phyloP scores from a whole-genome alignment of 495 filamentous ascomycete species.

The Penicillium canariense region DNA sequence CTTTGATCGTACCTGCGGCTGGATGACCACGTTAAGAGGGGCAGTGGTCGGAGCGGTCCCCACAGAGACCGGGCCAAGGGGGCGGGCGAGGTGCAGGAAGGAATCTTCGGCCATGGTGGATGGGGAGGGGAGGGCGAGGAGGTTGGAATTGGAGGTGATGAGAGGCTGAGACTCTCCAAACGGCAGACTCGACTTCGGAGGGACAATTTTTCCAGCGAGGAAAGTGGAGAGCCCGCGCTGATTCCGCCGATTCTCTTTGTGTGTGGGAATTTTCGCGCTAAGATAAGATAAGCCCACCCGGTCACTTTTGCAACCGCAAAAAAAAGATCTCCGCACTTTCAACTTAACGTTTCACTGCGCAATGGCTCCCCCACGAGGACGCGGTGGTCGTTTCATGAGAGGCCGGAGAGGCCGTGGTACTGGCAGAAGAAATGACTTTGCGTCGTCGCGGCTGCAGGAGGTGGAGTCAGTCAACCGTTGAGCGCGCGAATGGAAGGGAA shows the following conservation, averaged over 20 bases:
- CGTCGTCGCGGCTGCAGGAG: conserved; percentile 42
- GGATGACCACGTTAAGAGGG: conserved; percentile 88
- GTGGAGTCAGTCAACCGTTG: conserved; percentile 32
- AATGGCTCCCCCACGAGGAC: conserved; percentile 28
- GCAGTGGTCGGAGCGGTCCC: conserved; percentile 79
- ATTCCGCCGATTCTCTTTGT: conserved; percentile 48
- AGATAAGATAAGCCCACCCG: conserved; percentile 51
- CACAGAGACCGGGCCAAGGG: conserved; percentile 74
- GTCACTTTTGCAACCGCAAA: neutral
- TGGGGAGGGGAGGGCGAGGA: conserved; percentile 9
- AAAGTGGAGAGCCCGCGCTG: conserved; percentile 26
- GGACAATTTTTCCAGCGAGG: conserved; percentile 31
- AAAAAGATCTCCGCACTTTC: conserved; percentile 11
- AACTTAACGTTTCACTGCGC: neutral
- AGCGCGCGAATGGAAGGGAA: neutral
- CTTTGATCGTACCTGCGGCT: conserved; percentile 74
- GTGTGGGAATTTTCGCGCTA: conserved; percentile 53
- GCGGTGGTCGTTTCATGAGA: conserved; percentile 11
- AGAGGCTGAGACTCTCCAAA: conserved; percentile 16
- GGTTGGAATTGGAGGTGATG: conserved; percentile 2
- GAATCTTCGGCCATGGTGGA: conserved; percentile 81
- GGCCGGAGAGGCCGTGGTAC: conserved; percentile 28
- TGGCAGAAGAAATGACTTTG: conserved; percentile 30
- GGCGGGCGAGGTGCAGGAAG: conserved; percentile 92
- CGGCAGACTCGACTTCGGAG: conserved; percentile 26